Evolutionary conservation across 805 yeast genomes (phyloP).

Genomic region (Teunomyces panamensis): DNA sequence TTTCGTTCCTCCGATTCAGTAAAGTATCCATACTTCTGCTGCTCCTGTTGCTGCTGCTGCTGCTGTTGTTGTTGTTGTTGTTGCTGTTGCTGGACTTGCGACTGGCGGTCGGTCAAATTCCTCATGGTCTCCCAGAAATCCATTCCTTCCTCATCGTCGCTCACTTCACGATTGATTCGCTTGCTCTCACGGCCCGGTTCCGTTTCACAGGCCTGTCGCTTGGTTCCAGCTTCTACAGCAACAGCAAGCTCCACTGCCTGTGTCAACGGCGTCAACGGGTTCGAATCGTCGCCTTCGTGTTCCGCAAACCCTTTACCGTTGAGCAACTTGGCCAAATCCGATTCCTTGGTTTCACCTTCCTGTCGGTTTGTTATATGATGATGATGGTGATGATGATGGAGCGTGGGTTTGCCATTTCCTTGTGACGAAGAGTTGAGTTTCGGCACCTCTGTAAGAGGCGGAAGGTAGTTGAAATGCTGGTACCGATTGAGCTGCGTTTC

Average conservation of each 20-base stretch:
- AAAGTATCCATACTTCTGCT: constrained; percentile 2
- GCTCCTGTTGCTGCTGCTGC: constrained; percentile 4
- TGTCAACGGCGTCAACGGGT: constrained; percentile 34
- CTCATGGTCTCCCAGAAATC: constrained; percentile 75
- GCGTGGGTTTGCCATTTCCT: constrained; percentile 27
- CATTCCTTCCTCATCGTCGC: constrained; percentile 57
- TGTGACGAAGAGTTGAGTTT: constrained; percentile 56
- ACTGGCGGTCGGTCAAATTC: constrained; percentile 41
- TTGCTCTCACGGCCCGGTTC: constrained; percentile 3
- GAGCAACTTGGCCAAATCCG: constrained; percentile 44
- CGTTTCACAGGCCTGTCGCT: constrained; percentile 4
- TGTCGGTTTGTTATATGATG: constrained; percentile 13
- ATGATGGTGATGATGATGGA: constrained; percentile 30
- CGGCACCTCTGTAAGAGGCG: constrained; percentile 70
- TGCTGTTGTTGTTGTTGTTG: neutral
- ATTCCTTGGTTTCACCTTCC: constrained; percentile 24
- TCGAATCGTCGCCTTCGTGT: neutral
- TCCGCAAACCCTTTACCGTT: constrained; percentile 23
- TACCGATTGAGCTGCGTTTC: constrained; percentile 56
- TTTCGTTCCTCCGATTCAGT: constrained; percentile 1
- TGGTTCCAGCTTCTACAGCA: constrained; percentile 24
- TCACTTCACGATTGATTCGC: constrained; percentile 6
- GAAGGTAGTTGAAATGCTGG: constrained; percentile 72
- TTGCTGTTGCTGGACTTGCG: constrained; percentile 9
- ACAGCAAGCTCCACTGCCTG: constrained; percentile 41